These are phyloP conservation scores for Erythrobasidium hasegawianum DNA, from an alignment of 1,284 basidiomycete genomes.

Conservation along the genomic window DNA sequence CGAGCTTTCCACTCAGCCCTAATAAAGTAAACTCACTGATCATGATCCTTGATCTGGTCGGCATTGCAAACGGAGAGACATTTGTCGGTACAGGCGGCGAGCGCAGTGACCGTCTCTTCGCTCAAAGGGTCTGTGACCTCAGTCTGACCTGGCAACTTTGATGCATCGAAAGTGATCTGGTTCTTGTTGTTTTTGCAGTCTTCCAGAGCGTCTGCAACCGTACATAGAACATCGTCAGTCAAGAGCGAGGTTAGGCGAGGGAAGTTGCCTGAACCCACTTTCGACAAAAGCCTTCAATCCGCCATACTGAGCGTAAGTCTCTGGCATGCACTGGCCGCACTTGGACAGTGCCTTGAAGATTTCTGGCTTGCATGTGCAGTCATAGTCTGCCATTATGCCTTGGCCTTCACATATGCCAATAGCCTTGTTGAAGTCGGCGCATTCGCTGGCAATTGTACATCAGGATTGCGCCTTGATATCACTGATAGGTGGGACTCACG, in stretches of 20 bases:
- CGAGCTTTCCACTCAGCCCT: not conserved
- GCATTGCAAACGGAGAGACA: not conserved
- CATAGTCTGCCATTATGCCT: not conserved
- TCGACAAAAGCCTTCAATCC: constrained; percentile 14
- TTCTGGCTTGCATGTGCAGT: not conserved
- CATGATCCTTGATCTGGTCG: not conserved
- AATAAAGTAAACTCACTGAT: not conserved
- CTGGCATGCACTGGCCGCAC: constrained; percentile 14
- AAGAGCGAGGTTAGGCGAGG: too few species aligned
- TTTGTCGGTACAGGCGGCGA: not conserved
- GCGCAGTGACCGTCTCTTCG: not conserved
- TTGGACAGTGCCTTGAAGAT: not conserved
- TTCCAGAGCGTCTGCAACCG: not conserved
- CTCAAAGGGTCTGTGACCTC: not conserved
- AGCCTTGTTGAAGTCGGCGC: constrained; percentile 3
- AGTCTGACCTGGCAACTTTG: too few species aligned
- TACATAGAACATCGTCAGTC: not conserved
- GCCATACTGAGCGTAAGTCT: constrained; percentile 14
- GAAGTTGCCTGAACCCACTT: constrained; percentile 2
- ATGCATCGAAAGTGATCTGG: too few species aligned
- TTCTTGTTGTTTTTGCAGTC: not conserved
- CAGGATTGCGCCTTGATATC: too few species aligned
- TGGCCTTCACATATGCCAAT: not conserved
- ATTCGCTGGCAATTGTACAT: not conserved
- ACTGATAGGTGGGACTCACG: too few species aligned